A percentile compares a stretch with the other conserved stretches of the same genome.
Evolutionary conservation across 2,329 filamentous ascomycete species (phyloP).

Genomic region (Lojkania enalia): DNA sequence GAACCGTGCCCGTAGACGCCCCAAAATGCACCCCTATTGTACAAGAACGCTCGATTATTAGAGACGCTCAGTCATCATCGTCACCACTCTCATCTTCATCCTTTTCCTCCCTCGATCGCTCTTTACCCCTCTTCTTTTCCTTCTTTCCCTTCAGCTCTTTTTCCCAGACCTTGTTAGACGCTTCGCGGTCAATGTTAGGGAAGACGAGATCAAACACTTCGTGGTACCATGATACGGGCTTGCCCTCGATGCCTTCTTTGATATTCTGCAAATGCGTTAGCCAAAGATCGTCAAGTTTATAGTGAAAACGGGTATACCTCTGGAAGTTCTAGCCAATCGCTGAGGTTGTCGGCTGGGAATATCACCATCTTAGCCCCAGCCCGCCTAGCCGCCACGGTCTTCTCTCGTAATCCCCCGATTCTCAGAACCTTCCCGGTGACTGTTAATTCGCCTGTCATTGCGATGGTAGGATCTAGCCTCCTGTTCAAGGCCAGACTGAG

Average conservation of each 20-base stretch:
- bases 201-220: slow-evolving; percentile 95
- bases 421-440: slow-evolving; percentile 94
- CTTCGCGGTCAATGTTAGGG: slow-evolving; percentile 71
- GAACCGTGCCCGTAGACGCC: too few relatives aligned
- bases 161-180: slow-evolving; percentile 74
- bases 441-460: slow-evolving; percentile 97
- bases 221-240: slow-evolving; percentile 87
- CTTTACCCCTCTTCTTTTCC: slow-evolving; percentile 35
- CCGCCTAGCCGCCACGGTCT: slow-evolving; percentile 91
- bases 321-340: slow-evolving; percentile 95
- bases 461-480: slow-evolving; percentile 79
- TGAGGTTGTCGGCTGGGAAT: slow-evolving; percentile 93
- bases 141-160: slow-evolving; percentile 55
- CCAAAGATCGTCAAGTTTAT: not conserved
- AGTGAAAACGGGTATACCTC: slow-evolving; percentile 63
- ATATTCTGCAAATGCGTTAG: slow-evolving; percentile 72
- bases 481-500: slow-evolving; percentile 81
- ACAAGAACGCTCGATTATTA: too few relatives aligned
- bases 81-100: slow-evolving; percentile 47
- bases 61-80: slow-evolving; percentile 40
- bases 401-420: slow-evolving; percentile 92
- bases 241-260: slow-evolving; percentile 92
- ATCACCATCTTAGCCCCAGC: slow-evolving; percentile 92
- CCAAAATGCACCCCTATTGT: too few relatives aligned
- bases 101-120: slow-evolving; percentile 41